phyloP scores from a whole-genome alignment of 257 asterid genomes.

The Solanum habrochaites region DNA sequence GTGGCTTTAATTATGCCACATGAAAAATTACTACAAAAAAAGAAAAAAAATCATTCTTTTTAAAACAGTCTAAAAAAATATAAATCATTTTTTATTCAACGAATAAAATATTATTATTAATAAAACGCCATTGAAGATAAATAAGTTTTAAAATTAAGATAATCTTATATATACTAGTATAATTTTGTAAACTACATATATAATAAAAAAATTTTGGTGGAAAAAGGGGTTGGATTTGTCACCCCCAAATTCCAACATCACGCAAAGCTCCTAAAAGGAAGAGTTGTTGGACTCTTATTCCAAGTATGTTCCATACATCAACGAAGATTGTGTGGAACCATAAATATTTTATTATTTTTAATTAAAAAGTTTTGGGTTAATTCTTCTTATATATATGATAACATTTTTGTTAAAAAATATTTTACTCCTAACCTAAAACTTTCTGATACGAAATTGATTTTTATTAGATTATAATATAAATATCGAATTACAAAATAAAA shows the following conservation, averaged over 20 bases:
- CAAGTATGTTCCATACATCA: background rate
- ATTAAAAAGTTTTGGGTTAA: fast-evolving
- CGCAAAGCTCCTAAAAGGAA: background rate
- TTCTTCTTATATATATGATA: fast-evolving
- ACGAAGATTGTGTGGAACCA: fast-evolving
- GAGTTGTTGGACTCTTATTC: background rate
- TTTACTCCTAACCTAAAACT: fast-evolving
- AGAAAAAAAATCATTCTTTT: no score
- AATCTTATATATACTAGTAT: no score
- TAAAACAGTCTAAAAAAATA: no score
- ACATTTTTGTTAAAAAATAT: fast-evolving
- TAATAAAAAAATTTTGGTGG: background rate
- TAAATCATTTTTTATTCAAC: no score
- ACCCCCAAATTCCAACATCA: background rate
- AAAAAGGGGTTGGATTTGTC: background rate
- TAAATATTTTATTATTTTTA: fast-evolving
- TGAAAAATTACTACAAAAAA: no score
- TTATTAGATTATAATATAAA: fast-evolving
- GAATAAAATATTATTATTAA: no score
- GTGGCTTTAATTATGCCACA: no score
- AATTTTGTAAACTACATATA: background rate
- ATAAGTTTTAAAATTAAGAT: no score
- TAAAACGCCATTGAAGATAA: no score
- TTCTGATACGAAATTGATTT: fast-evolving
- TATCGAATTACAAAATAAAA: no score